Evolutionary conservation across 1,284 basidiomycete genomes (phyloP).

Genomic region (Apiotrichum akiyoshidainum): DNA sequence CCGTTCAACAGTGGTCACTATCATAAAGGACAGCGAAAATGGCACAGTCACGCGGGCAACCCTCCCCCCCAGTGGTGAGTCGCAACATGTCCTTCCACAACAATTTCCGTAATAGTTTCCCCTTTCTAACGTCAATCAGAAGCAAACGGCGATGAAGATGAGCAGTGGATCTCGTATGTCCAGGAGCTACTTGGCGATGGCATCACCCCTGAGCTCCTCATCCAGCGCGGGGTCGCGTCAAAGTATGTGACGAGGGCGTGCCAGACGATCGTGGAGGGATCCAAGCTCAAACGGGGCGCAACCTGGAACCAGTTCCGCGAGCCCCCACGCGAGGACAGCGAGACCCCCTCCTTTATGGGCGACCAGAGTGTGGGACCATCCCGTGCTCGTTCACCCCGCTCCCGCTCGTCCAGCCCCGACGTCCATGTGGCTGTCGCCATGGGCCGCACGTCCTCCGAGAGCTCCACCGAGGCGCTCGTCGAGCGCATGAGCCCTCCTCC

Average conservation of each 20-base stretch:
- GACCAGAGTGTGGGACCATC: neutral
- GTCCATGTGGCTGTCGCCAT: slow-evolving; percentile 26
- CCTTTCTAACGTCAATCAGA: neutral
- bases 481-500: slow-evolving; percentile 23
- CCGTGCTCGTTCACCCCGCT: neutral
- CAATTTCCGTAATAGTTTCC: too few relatives aligned
- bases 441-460: slow-evolving; percentile 20
- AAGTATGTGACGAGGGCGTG: slow-evolving; percentile 37
- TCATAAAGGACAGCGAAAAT: neutral
- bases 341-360: slow-evolving; percentile 7
- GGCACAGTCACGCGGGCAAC: neutral
- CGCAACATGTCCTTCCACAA: too few relatives aligned
- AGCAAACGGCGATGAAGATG: slow-evolving; percentile 27
- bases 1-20: slow-evolving; percentile 16
- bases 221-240: slow-evolving; percentile 32
- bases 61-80: slow-evolving; percentile 10
- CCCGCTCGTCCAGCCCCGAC: slow-evolving; percentile 23
- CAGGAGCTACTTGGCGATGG: slow-evolving; percentile 36
- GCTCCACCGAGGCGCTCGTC: slow-evolving; percentile 24
- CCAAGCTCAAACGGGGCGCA: slow-evolving; percentile 17
- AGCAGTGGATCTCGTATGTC: slow-evolving; percentile 37
- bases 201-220: slow-evolving; percentile 29
- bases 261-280: slow-evolving; percentile 37
- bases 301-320: slow-evolving; percentile 26
- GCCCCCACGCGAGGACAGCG: slow-evolving; percentile 10